Conservation (phyloP, 495 filamentous ascomycete species). For the Aspergillus haitiensis region DNA sequence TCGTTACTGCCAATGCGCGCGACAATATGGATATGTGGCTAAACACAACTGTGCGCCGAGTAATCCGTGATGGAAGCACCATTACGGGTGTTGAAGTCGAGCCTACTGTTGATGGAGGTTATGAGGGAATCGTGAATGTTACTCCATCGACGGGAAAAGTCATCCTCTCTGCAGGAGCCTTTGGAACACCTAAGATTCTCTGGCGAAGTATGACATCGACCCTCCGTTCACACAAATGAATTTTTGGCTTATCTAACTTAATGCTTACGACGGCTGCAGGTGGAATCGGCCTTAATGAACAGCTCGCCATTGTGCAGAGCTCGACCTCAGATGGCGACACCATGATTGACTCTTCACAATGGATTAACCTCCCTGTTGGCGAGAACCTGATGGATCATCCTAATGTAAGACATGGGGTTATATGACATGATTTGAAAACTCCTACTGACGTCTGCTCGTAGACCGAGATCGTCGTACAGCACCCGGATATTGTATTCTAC, state of each 20-base stretch:
- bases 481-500: constrained; percentile 23
- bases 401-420: constrained; percentile 48
- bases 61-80: constrained; percentile 60
- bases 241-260: not conserved
- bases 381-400: constrained; percentile 73
- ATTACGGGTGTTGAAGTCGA: constrained; percentile 69
- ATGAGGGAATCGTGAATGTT: constrained; percentile 59
- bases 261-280: not conserved
- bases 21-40: constrained; percentile 68
- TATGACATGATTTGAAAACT: too few relatives aligned
- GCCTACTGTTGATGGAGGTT: constrained; percentile 53
- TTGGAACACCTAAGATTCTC: constrained; percentile 73
- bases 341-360: constrained; percentile 56
- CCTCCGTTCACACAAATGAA: not conserved
- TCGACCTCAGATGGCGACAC: constrained; percentile 39
- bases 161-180: constrained; percentile 67
- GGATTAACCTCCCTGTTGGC: constrained; percentile 75
- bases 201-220: constrained; percentile 28
- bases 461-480: constrained; percentile 22
- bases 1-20: constrained; percentile 59
- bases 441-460: constrained; percentile 22
- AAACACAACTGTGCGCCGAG: constrained; percentile 63
- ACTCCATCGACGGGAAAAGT: constrained; percentile 64
- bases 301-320: constrained; percentile 56
- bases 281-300: constrained; percentile 60